Percentiles rank a stretch among this genome's conserved stretches.
Conservation (phyloP, 805 yeast genomes). For the Pichia occidentalis region DNA sequence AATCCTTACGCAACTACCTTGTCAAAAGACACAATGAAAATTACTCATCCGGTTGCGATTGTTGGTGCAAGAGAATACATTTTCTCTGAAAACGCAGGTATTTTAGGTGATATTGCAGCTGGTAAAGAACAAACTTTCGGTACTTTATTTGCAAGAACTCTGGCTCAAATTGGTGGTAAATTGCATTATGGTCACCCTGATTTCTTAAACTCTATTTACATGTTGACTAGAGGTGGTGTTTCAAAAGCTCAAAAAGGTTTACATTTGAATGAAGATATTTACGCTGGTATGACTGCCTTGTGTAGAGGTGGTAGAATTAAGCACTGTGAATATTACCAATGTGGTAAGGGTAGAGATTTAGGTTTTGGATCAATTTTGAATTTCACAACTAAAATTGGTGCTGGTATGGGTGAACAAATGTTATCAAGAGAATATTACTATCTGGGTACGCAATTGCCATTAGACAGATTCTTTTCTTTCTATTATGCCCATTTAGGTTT, state of each 20-base stretch:
- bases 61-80: constrained; percentile 85
- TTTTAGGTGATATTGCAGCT: constrained; percentile 84
- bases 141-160: constrained; percentile 75
- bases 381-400: constrained; percentile 84
- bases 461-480: constrained; percentile 76
- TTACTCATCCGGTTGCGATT: constrained; percentile 67
- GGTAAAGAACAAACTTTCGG: constrained; percentile 90
- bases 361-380: constrained; percentile 83
- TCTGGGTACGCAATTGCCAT: constrained; percentile 71
- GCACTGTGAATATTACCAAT: constrained; percentile 82
- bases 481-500: constrained; percentile 85
- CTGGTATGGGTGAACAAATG: constrained; percentile 92
- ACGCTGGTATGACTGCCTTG: constrained; percentile 81
- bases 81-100: constrained; percentile 81
- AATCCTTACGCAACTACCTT: constrained; percentile 76
- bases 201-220: constrained; percentile 65
- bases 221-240: constrained; percentile 85
- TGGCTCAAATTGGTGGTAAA: constrained; percentile 80
- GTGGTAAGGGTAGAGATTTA: constrained; percentile 88
- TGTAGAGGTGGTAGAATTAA: constrained; percentile 83
- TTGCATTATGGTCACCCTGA: constrained; percentile 88
- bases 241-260: constrained; percentile 83
- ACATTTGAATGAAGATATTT: constrained; percentile 82
- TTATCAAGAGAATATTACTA: constrained; percentile 77
- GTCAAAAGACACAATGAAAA: constrained; percentile 45